These are phyloP conservation scores for Saccharomycopsis malanga DNA, from an alignment of 805 yeast genomes.

Conservation along the genomic window DNA sequence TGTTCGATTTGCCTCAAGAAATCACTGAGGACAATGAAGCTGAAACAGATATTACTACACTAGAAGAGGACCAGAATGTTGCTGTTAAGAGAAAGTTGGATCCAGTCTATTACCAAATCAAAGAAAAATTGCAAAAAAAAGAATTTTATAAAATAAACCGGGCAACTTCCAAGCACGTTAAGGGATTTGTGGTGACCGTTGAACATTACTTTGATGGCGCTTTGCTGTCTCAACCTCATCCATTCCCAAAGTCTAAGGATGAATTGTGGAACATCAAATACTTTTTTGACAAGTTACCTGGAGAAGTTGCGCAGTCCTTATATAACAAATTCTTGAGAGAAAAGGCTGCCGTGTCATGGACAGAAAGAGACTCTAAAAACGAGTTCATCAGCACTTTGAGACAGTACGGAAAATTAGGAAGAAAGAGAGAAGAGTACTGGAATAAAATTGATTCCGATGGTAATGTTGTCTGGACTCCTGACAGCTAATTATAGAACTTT, in stretches of 20 bases:
- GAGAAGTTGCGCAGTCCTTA: constrained; percentile 19
- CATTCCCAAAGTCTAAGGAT: constrained; percentile 23
- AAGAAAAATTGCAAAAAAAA: constrained; percentile 5
- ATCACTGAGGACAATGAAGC: background rate
- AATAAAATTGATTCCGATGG: background rate
- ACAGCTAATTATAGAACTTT: no score
- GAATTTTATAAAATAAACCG: constrained; percentile 19
- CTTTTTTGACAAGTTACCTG: constrained; percentile 26
- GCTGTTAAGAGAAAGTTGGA: constrained; percentile 12
- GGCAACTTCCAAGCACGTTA: constrained; percentile 3
- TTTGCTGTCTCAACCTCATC: constrained; percentile 22
- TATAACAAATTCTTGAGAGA: constrained; percentile 26
- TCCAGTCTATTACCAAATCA: constrained; percentile 4
- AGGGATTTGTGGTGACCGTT: constrained; percentile 35
- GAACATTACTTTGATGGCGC: constrained; percentile 33
- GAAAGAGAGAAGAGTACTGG: constrained; percentile 5
- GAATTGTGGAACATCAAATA: constrained; percentile 32
- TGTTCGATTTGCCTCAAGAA: background rate
- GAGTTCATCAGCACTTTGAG: constrained; percentile 4
- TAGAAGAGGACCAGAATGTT: constrained; percentile 13
- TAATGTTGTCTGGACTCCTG: constrained; percentile 10
- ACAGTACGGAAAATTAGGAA: constrained; percentile 10
- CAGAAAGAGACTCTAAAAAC: background rate
- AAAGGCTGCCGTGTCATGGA: constrained; percentile 19
- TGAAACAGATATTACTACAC: constrained; percentile 6